Evolutionary conservation across 371 early-diverging fungal species (phyloP).

Genomic region (Parasitella parasitica): DNA sequence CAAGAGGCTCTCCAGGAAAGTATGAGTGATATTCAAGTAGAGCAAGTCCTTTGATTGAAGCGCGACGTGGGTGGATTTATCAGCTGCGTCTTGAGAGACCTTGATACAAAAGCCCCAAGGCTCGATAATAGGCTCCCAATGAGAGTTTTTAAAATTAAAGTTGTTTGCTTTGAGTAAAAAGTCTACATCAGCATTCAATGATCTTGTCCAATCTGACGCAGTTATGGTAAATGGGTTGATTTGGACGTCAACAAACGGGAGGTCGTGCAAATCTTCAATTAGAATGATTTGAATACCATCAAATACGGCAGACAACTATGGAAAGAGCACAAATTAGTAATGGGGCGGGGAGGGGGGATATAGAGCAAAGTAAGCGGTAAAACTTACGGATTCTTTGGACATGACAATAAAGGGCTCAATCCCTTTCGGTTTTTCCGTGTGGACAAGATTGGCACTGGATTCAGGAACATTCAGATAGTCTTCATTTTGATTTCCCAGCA

Average conservation of each 20-base stretch:
- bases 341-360: neutral
- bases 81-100: conserved; percentile 28
- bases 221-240: conserved; percentile 66
- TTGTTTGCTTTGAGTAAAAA: conserved; percentile 78
- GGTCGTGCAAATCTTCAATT: conserved; percentile 78
- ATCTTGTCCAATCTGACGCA: conserved; percentile 73
- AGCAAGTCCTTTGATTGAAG: conserved; percentile 62
- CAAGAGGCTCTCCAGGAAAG: conserved; percentile 66
- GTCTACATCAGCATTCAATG: conserved; percentile 69
- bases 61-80: conserved; percentile 38
- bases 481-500: neutral
- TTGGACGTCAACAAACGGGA: conserved; percentile 77
- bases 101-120: conserved; percentile 62
- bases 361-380: neutral
- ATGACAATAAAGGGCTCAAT: conserved; percentile 49
- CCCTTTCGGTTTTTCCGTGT: neutral
- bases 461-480: neutral
- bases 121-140: conserved; percentile 92
- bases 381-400: conserved; percentile 46
- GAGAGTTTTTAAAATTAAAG: conserved; percentile 85
- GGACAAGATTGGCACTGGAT: neutral
- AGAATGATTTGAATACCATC: conserved; percentile 70
- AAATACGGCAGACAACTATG: conserved; percentile 43
- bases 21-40: conserved; percentile 73
- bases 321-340: neutral